phyloP scores from a whole-genome alignment of 2,329 filamentous ascomycete species.

The Dryadomyces quercivorus region DNA sequence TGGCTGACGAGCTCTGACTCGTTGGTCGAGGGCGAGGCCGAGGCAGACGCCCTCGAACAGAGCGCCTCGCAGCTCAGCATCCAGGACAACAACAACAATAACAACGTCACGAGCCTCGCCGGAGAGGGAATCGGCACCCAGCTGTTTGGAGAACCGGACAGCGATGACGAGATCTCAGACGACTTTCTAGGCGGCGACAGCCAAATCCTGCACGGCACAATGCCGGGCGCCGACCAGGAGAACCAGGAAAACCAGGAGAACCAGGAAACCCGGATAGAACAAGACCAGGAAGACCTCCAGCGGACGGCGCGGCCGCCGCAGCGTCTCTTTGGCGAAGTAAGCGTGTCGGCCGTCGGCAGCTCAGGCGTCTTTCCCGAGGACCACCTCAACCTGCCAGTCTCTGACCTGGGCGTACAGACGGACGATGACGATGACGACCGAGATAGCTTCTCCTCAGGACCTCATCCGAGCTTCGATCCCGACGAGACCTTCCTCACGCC shows the following conservation, averaged over 20 bases:
- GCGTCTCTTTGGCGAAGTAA: constrained; percentile 43
- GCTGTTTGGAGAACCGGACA: constrained; percentile 9
- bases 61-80: constrained; percentile 54
- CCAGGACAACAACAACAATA: constrained; percentile 14
- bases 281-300: constrained; percentile 8
- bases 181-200: constrained; percentile 18
- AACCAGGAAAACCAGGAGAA: constrained; percentile 31
- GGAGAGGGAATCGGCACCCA: background rate
- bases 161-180: constrained; percentile 17
- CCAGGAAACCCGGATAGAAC: too few relatives aligned
- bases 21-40: constrained; percentile 28
- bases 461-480: constrained; percentile 35
- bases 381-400: constrained; percentile 34
- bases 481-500: constrained; percentile 17
- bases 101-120: background rate
- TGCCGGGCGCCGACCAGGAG: constrained; percentile 26
- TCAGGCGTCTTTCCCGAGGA: constrained; percentile 37
- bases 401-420: constrained; percentile 10
- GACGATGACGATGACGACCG: constrained; percentile 12
- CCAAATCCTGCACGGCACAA: constrained; percentile 3
- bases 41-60: constrained; percentile 46
- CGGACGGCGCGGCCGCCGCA: constrained; percentile 11
- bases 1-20: constrained; percentile 46
- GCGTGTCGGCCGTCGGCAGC: constrained; percentile 39
- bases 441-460: constrained; percentile 27